Evolutionary conservation across 2,329 filamentous ascomycete species (phyloP), one percentile per base, ranked within the genome.

Genomic region (Stenocarpella maydis): DNA sequence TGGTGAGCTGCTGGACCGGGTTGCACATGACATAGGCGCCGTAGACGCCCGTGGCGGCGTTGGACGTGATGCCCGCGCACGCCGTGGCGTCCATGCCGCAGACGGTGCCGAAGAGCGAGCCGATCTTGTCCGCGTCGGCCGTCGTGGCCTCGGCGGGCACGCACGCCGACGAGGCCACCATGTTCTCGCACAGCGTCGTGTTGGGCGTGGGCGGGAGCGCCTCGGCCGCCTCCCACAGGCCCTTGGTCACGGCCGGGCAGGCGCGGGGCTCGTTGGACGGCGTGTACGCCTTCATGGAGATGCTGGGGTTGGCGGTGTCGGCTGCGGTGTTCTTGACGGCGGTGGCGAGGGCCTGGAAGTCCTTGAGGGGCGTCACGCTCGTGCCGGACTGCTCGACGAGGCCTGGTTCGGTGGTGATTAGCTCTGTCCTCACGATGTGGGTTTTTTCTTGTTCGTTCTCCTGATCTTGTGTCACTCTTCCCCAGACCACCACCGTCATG

Each of bases 171-270:
- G 89, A 89, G 72, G 88, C 84, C 79, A 88, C 87, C 93, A 97
- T 97, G 88, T 96, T 99, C 69, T 85, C 80, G 87, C 96, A 99
- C 60, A 97, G 90, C 53, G 88, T 77, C 54, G 88, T 77, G 82
- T 98, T 93, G 72, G 95, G 94, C 17, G 88, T 88, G 12, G 95
- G 95, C 31, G 96, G 96, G 39, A 99, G 92, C 68, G 82, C 84
- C 53, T 86, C 84, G 71, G 87, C 85, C 63, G 93, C 92, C 74
- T 86, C 83, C 95, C 96, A 99, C 77, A 83, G 83, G 45, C 92
- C 91, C 67, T 80, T 73, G 74, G 80, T 83, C 69, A 90, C 81
- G 17, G 83, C 83, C 26, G 96, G 96, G 88, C 96, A 99, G 54
- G 86, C 78, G 61, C 88, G 86, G 24, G 89, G 84, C 64, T 87